Evolutionary conservation across 1,284 basidiomycete genomes (phyloP).

Genomic region (Meripilus lineatus): DNA sequence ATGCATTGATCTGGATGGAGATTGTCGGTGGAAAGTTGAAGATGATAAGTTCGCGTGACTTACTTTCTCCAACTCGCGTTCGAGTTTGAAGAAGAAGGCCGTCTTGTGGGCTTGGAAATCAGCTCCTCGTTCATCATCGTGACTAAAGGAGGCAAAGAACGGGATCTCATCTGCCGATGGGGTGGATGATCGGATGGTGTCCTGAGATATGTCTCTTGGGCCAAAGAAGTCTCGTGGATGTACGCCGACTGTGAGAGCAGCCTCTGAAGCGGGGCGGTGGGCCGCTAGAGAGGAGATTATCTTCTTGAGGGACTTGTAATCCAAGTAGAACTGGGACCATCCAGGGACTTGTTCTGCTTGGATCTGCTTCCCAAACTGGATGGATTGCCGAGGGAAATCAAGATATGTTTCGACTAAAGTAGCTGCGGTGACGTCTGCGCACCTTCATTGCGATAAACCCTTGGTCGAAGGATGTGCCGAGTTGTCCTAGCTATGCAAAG

Average conservation of each 20-base stretch:
- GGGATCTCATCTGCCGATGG: constrained; percentile 40
- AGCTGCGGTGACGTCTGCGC: constrained; percentile 5
- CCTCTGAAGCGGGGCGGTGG: constrained; percentile 85
- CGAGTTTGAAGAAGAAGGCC: constrained; percentile 98
- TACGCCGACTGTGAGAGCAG: constrained; percentile 81
- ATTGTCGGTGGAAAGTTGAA: neutral
- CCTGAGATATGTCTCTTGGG: neutral
- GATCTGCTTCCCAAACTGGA: constrained; percentile 97
- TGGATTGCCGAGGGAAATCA: neutral
- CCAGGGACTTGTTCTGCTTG: constrained; percentile 96
- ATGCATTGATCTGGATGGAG: constrained; percentile 87
- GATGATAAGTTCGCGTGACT: constrained; percentile 11
- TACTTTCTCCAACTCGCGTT: constrained; percentile 97
- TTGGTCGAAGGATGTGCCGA: constrained; percentile 27
- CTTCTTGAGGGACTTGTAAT: constrained; percentile 98
- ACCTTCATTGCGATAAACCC: constrained; percentile 43
- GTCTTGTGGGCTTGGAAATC: constrained; percentile 93
- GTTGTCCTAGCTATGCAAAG: neutral
- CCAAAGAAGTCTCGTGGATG: constrained; percentile 54
- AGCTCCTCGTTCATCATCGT: constrained; percentile 65
- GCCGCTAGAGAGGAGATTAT: constrained; percentile 98
- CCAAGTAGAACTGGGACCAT: constrained; percentile 95
- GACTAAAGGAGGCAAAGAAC: constrained; percentile 52
- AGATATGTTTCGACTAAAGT: neutral
- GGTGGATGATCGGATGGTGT: neutral